Evolutionary conservation across 352 stramenopile species (phyloP).

Genomic region (Pythium angustatum): DNA sequence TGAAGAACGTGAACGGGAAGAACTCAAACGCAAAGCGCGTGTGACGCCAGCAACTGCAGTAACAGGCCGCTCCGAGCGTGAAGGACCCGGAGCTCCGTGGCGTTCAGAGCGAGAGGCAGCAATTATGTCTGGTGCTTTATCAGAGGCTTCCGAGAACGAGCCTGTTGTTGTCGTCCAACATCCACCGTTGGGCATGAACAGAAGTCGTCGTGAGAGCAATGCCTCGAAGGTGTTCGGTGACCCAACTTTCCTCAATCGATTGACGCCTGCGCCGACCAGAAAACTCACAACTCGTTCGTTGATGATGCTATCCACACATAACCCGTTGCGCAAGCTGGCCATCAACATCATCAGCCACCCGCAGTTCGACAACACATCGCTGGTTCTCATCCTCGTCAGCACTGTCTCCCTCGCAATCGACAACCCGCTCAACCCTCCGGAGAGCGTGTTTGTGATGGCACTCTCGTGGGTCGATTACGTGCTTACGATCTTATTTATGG

Average conservation of each 20-base stretch:
- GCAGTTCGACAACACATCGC: conserved; percentile 75
- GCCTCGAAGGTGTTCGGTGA: conserved; percentile 24
- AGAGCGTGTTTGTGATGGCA: conserved; percentile 41
- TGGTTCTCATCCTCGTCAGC: conserved; percentile 72
- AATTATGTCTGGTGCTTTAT: background rate
- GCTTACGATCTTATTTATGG: conserved; percentile 84
- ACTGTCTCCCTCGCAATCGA: conserved; percentile 76
- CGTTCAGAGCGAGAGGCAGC: conserved; percentile 16
- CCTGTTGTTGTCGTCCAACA: background rate
- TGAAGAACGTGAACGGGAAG: conserved; percentile 39
- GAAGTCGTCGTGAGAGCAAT: conserved; percentile 22
- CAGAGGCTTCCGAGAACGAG: conserved; percentile 5
- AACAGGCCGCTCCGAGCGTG: conserved; percentile 18
- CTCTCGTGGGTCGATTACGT: conserved; percentile 65
- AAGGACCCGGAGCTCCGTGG: conserved; percentile 5
- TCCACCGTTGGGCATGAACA: background rate
- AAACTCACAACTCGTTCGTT: conserved; percentile 42
- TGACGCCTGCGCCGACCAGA: background rate
- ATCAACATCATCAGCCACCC: conserved; percentile 56
- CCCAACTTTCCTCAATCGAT: background rate
- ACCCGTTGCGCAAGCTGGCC: conserved; percentile 50
- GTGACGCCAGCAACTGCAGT: conserved; percentile 10
- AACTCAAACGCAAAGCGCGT: conserved; percentile 31
- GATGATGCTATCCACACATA: conserved; percentile 43
- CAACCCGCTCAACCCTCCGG: conserved; percentile 58